A percentile compares a stretch with the other conserved stretches of the same genome.
Conservation (phyloP, 1,284 basidiomycete genomes). For the Ustilago xerochloae region DNA sequence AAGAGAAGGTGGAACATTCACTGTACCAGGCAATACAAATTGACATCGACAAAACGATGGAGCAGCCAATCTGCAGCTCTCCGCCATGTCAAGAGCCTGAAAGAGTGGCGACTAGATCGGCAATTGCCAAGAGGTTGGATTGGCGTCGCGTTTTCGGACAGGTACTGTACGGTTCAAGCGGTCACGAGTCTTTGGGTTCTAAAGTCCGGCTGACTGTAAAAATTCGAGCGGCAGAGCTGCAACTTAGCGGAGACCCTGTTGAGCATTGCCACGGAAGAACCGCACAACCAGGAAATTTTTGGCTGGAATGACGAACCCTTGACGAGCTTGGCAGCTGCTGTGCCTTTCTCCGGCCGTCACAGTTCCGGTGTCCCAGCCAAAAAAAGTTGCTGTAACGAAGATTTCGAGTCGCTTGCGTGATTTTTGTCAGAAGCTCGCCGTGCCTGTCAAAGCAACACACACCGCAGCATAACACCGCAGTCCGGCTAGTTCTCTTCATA, state of each 20-base stretch:
- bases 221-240: neutral
- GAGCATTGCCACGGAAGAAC: constrained; percentile 1
- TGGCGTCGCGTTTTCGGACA: neutral
- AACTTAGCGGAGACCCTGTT: neutral
- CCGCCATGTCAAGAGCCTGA: neutral
- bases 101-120: neutral
- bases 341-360: neutral
- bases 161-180: constrained; percentile 5
- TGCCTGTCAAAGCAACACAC: neutral
- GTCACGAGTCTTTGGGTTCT: neutral
- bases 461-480: neutral
- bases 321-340: too few species aligned
- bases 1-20: too few species aligned
- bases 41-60: too few species aligned
- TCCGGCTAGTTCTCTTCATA: neutral
- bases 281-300: neutral
- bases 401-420: constrained; percentile 32
- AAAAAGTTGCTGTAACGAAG: constrained; percentile 2
- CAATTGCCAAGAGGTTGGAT: neutral
- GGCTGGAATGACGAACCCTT: constrained; percentile 5
- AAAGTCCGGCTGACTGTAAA: constrained; percentile 9
- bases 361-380: neutral
- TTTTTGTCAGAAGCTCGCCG: constrained; percentile 10
- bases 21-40: too few species aligned
- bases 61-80: too few species aligned